phyloP scores from a whole-genome alignment of 441 rosid genomes.

The Gossypium gossypioides region DNA sequence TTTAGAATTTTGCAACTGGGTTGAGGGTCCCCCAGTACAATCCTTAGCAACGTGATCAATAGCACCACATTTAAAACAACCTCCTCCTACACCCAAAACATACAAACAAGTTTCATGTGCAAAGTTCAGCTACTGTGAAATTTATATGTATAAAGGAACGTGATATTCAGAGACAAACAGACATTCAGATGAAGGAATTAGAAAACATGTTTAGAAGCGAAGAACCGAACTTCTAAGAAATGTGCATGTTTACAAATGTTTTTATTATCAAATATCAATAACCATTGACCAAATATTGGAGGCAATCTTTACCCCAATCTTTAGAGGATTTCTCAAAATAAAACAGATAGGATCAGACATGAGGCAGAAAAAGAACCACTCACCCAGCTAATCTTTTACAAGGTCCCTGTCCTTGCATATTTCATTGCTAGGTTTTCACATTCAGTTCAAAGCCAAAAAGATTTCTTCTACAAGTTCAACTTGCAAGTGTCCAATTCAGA shows the following conservation, averaged over 20 bases:
- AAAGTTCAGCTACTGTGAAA: slow-evolving; percentile 3
- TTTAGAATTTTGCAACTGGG: slow-evolving; percentile 38
- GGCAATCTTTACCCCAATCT: not conserved
- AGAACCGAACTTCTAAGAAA: not conserved
- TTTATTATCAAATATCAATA: not conserved
- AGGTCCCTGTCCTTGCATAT: not conserved
- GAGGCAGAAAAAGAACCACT: no score
- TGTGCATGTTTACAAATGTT: not conserved
- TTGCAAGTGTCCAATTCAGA: no score
- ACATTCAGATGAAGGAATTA: not conserved
- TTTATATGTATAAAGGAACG: not conserved
- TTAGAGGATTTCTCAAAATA: not conserved
- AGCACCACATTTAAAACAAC: slow-evolving; percentile 90
- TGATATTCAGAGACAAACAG: not conserved
- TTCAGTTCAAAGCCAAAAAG: no score
- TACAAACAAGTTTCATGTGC: not conserved
- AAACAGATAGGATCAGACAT: not conserved
- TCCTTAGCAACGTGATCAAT: slow-evolving; percentile 77
- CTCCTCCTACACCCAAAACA: slow-evolving; percentile 37
- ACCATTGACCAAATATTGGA: not conserved
- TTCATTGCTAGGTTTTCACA: not conserved
- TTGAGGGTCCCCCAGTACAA: slow-evolving; percentile 44
- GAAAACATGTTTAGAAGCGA: not conserved
- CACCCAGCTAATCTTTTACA: no score
- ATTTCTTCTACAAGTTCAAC: no score